phyloP scores from a whole-genome alignment of 2,329 filamentous ascomycete genomes.

The Ophiostoma quercus region DNA sequence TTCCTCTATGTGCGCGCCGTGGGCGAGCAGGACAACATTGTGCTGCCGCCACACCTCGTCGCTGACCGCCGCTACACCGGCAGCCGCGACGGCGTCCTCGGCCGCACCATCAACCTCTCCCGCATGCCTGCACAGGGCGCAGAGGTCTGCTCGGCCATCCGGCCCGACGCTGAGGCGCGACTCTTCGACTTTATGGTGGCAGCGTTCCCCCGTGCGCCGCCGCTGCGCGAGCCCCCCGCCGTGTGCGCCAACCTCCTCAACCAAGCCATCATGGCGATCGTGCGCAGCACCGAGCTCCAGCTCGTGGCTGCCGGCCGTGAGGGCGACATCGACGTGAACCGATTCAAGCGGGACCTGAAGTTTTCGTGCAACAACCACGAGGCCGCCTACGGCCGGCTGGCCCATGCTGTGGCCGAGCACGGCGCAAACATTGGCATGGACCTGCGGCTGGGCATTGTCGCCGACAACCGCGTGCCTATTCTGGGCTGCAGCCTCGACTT shows the following conservation, averaged over 20 bases:
- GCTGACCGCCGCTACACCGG: not conserved
- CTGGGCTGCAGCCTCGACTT: not conserved
- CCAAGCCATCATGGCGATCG: not conserved
- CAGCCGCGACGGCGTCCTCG: not conserved
- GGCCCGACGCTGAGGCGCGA: not conserved
- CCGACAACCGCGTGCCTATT: not conserved
- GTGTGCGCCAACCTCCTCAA: not conserved
- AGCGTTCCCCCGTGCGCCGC: not conserved
- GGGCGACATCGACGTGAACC: not conserved
- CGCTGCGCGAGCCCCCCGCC: not conserved
- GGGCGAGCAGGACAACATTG: not conserved
- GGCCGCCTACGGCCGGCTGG: not conserved
- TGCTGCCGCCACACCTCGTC: not conserved
- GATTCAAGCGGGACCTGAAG: not conserved
- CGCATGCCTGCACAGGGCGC: too few relatives aligned
- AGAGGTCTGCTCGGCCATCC: not conserved
- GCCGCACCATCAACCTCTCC: not conserved
- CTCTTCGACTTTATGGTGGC: not conserved
- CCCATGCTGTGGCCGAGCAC: not conserved
- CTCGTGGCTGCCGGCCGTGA: not conserved
- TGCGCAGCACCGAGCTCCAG: constrained; percentile 10
- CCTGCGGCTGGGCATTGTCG: not conserved
- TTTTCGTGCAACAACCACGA: not conserved
- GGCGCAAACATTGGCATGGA: not conserved
- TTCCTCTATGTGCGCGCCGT: not conserved